Base-by-base conservation (phyloP, 1,284 basidiomycete species). In the Ceratobasidium sp. region DNA sequence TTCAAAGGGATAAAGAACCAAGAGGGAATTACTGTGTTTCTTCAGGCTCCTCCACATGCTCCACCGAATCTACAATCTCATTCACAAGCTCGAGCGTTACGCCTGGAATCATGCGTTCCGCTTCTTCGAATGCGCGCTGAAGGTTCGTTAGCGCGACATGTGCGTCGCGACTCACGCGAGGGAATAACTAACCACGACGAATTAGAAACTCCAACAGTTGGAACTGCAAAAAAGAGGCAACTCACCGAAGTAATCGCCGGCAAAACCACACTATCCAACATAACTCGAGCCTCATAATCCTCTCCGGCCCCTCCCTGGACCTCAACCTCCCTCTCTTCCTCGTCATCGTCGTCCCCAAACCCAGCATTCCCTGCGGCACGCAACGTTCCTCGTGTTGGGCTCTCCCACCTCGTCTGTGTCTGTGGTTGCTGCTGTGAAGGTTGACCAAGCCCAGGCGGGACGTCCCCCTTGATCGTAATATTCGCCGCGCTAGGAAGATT, bases 231-330 rank as follows among this genome's bases (percentile, higher is more conserved):
- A 9, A 26, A 1, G 0, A 88, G 33, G 33, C 33, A 33, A 33
- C 93, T 85, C 81, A 97, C 96, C 81, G 94, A 96, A 73, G 94
- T 94, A 81, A 98, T 93, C 20, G 96, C 96, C 28, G 96, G 96
- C 50, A 97, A 86, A 78, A 98, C 93, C 46, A 98, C 96, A n/a
- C 95, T 95, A 82, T 97, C 95, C 64, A 98, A 87, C 91, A 98
- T 97, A 33, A 93, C 92, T 40, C 92, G 94, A 82, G 95, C 94
- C 13, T 93, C 92, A 59, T 94, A 88, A 67, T 94, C 93, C 26
- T 85, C 83, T 46, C 83, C 82, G 3, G 56, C 64, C 4, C 28
- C 56, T 7, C 67, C 80, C 42, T 91, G 91, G 15, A 89, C 81
- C 50, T 87, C 87, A 44, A 86, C 84, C 76, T 83, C 84, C 52